Percentiles rank a stretch among this genome's conserved stretches.
Conservation (phyloP, 2,329 filamentous ascomycete genomes). For the Clathrospora elynae region DNA sequence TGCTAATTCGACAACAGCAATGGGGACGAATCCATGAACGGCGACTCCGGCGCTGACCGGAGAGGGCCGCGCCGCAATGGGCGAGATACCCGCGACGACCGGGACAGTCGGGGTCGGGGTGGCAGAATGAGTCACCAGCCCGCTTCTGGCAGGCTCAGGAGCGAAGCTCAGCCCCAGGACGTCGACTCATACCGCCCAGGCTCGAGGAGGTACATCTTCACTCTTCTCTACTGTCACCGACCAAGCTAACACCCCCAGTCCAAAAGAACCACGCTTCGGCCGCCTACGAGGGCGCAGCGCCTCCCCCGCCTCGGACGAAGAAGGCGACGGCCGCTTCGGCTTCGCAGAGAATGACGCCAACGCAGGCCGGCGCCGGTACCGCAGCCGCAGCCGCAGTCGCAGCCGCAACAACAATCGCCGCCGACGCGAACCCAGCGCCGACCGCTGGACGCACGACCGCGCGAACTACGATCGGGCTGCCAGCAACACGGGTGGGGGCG, state of each 20-base stretch:
- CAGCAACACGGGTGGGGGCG: conserved; percentile 20
- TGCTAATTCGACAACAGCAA: conserved; percentile 40
- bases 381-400: conserved; percentile 48
- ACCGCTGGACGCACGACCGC: conserved; percentile 41
- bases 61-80: conserved; percentile 33
- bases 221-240: neutral
- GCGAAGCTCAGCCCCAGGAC: conserved; percentile 20
- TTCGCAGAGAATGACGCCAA: conserved; percentile 56
- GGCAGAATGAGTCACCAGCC: conserved; percentile 17
- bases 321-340: conserved; percentile 55
- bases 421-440: conserved; percentile 30
- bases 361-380: conserved; percentile 50
- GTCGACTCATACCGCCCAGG: conserved; percentile 43
- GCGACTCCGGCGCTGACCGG: conserved; percentile 59
- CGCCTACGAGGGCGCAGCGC: conserved; percentile 64
- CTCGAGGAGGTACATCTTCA: conserved; percentile 26
- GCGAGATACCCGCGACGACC: conserved; percentile 24
- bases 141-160: conserved; percentile 18
- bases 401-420: conserved; percentile 27
- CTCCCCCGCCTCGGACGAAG: conserved; percentile 57
- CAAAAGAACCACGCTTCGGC: conserved; percentile 48
- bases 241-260: conserved; percentile 21
- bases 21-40: conserved; percentile 82
- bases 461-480: conserved; percentile 30
- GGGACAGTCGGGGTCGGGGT: conserved; percentile 23